Base-by-base conservation (phyloP, 2,329 filamentous ascomycete genomes). In the Cadophora luteo-olivacea region DNA sequence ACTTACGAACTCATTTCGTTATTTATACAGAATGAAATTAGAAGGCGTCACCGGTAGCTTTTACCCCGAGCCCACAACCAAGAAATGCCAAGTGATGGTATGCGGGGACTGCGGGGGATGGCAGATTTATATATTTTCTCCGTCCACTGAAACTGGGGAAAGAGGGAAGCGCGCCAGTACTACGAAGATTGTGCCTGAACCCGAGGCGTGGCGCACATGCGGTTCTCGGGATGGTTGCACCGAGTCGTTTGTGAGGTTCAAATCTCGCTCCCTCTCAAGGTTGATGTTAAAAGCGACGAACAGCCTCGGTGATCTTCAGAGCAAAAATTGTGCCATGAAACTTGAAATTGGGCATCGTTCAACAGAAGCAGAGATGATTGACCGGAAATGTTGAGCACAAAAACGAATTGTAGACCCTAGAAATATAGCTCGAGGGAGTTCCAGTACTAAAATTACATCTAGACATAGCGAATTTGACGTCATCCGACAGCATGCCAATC, bases 21-120 rank as follows among this genome's bases (percentile, higher is more conserved):
- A 29, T 8, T 36, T 64, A 54, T 64, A 64, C 8, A 29, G 8
- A 11, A 16, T 41, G 2, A 54, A 25, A 36, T 48, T 25, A n/a
- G 29, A 49, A 49, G 25, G 25, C 25, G 38, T 41, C 38, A 25
- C 61, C 61, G 61, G 61, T 38, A 11, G 48, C 12, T 12, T 19
- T 54, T 64, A 38, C 22, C 45, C 61, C 61, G 61, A 54, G 14
- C n/a, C 33, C 29, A 54, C 22, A 22, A 6, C 61, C 61, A 64
- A 64, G 61, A 19, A 54, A 54, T 41, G 48, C 48, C 48, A 64
- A 54, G 48, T 33, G 19, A 2, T n/a, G 38, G 12, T 25, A 38
- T 32, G 61, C 32, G 61, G 61, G 49, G 61, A 54, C 22, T 54
- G 61, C 61, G 61, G 61, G 61, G 61, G 19, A 41, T 41, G 33